A percentile compares a stretch with the other conserved stretches of the same genome.
These are phyloP conservation scores for Nematodospora anomalae DNA, from an alignment of 1,139 yeast genomes.

Conservation along the genomic window DNA sequence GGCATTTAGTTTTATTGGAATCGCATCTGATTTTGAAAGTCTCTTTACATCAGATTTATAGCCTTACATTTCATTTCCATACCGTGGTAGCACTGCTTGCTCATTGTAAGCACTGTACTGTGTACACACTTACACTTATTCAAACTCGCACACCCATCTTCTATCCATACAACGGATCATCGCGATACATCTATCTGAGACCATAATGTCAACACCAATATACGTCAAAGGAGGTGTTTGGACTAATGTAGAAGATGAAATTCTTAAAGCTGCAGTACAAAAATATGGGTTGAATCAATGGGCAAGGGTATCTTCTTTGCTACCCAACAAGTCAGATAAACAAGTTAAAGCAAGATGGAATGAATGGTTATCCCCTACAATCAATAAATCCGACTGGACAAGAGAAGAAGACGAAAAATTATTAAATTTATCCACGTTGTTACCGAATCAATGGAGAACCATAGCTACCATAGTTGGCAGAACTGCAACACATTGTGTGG, in stretches of 20 bases:
- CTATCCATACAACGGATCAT: no score
- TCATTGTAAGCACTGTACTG: no score
- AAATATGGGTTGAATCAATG: slow-evolving; percentile 94
- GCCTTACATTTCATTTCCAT: no score
- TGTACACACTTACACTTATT: no score
- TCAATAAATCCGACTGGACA: slow-evolving; percentile 68
- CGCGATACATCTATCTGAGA: no score
- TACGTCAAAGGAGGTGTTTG: slow-evolving; percentile 88
- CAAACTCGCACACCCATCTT: no score
- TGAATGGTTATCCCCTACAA: slow-evolving; percentile 80
- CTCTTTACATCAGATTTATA: no score
- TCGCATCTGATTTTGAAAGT: no score
- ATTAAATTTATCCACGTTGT: slow-evolving; percentile 60
- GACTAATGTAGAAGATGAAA: slow-evolving; percentile 90
- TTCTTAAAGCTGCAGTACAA: slow-evolving; percentile 84
- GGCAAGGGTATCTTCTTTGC: slow-evolving; percentile 86
- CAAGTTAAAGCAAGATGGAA: slow-evolving; percentile 94
- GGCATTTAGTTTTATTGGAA: no score
- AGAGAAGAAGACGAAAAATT: slow-evolving; percentile 75
- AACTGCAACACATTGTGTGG: slow-evolving; percentile 87
- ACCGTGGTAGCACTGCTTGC: no score
- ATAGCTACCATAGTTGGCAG: slow-evolving; percentile 79
- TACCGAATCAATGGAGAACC: slow-evolving; percentile 95
- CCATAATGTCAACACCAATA: slow-evolving; percentile 52
- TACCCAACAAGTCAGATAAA: slow-evolving; percentile 83